Base-by-base conservation (phyloP, 2,329 filamentous ascomycete species). In the Ophiostoma tasmaniense region DNA sequence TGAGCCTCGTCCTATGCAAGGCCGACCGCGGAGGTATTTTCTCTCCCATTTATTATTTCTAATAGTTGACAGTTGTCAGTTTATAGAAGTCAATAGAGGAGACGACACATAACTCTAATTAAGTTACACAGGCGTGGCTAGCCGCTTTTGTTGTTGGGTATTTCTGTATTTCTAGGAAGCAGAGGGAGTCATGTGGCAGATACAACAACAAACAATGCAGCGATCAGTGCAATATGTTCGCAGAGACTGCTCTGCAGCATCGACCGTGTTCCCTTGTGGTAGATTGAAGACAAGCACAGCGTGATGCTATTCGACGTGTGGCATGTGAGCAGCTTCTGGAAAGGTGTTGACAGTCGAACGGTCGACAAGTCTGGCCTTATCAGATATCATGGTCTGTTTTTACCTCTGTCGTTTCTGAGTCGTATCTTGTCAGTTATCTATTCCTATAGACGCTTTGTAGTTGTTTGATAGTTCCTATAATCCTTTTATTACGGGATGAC, bases 211-310 rank as follows among this genome's bases (percentile, higher is more conserved):
- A n/a, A 55, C 25, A 13, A 4, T 55, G 22, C 22, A 13, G 22
- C 42, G 50, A 28, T 25, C 22, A 55, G 50, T 55, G 50, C 8
- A 55, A 30, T 42, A 30, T 33, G 61, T 22, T 55, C 50, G 37
- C 64, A 61, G 64, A 50, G 37, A 33, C 4, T 45, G n/a, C 20
- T 50, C 37, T 69, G 67, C 64, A 66, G 67, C 30, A 69, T 69
- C 67, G 64, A 20, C 67, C 30, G 64, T 66, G 61, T 61, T 33
- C 25, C 55, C 55, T 61, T 61, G 55, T 67, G 50, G 59, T 62
- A 39, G 52, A 67, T 42, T 62, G 17, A 20, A 45, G 14, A 28
- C 10, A 30, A 35, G n/a, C 59, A 64, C 67, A 52, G 25, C 59
- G 17, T 28, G 20, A 20, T 52, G 33, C 62, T 62, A 59, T 61